These are phyloP conservation scores for Hippophae rhamnoides DNA, from an alignment of 306 rosid species.

Conservation along the genomic window DNA sequence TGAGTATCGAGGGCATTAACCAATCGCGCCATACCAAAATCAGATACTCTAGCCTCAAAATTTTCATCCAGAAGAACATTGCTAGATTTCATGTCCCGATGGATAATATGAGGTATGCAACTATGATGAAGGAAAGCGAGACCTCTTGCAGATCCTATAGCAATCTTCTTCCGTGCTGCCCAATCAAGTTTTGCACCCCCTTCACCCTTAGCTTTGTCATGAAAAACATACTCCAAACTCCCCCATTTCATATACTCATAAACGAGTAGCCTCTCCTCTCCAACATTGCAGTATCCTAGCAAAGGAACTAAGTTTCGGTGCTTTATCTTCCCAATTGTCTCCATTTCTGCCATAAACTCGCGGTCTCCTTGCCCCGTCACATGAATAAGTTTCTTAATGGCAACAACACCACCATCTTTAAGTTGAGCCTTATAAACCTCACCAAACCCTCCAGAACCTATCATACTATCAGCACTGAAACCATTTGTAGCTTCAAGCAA, in stretches of 20 bases:
- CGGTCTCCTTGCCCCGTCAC: conserved; percentile 77
- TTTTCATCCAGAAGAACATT: conserved; percentile 73
- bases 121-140: conserved; percentile 84
- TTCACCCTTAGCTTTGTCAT: conserved; percentile 36
- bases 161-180: conserved; percentile 65
- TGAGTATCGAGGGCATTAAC: conserved; percentile 70
- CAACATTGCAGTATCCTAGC: conserved; percentile 68
- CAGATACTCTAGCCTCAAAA: conserved; percentile 74
- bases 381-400: conserved; percentile 69
- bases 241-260: conserved; percentile 84
- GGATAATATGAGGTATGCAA: conserved; percentile 76
- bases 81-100: conserved; percentile 82
- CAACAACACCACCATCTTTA: conserved; percentile 59
- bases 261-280: conserved; percentile 83
- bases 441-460: conserved; percentile 83
- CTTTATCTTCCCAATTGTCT: conserved; percentile 74
- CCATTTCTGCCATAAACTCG: conserved; percentile 89
- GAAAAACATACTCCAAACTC: conserved; percentile 67
- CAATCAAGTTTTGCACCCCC: conserved; percentile 39
- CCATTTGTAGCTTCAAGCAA: conserved; percentile 80
- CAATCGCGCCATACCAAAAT: conserved; percentile 83
- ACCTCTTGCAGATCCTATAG: conserved; percentile 70
- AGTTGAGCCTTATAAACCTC: conserved; percentile 71
- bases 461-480: conserved; percentile 59
- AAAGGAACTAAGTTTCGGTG: conserved; percentile 67